Evolutionary conservation across 2,329 filamentous ascomycete species (phyloP), one percentile per base, ranked within the genome.

Genomic region (Zelopaecilomyces penicillatus): DNA sequence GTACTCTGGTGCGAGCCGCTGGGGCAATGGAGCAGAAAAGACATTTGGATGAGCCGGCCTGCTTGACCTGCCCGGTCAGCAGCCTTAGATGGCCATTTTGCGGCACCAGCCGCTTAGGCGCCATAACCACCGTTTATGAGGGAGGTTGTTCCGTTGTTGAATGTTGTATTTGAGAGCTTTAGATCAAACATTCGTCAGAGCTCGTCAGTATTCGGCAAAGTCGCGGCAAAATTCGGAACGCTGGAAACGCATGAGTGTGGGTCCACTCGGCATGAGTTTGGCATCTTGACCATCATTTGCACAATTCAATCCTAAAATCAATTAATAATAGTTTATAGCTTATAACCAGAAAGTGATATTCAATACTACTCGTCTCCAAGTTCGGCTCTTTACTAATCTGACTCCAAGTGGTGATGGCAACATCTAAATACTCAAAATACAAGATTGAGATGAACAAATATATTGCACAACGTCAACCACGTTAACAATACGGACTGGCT

Each of bases 21-120:
- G 60, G 51, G 30, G 50, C 44, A 33, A 54, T 47, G 39, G 56
- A 59, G 49, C 63, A 65, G 38, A 63, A 62, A 1, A 57, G 58
- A 41, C 63, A 65, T 47, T 53, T 50, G 10, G 59, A 57, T 5
- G 48, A 4, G 27, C 37, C 27, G 1, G 39, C 42, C 6, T 49
- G 50, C 6, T 47, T 55, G 30, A 46, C 34, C 5, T 49, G 30
- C 36, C 51, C 48, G 30, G 53, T 41, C 42, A 63, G 38, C 12
- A 55, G 54, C 44, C 60, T 54, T 10, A 60, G 44, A 41, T 52
- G 59, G 47, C 55, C 55, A 44, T 50, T 50, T 29, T 51, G 54
- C 48, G 57, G 50, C 47, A 61, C 52, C 47, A 60, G 44, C 46
- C 55, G 51, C 51, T 52, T 57, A 46, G 58, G 57, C 52, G 61